These are phyloP conservation scores for Trametes gibbosa DNA, from an alignment of 768 basidiomycete genomes.

Conservation along the genomic window DNA sequence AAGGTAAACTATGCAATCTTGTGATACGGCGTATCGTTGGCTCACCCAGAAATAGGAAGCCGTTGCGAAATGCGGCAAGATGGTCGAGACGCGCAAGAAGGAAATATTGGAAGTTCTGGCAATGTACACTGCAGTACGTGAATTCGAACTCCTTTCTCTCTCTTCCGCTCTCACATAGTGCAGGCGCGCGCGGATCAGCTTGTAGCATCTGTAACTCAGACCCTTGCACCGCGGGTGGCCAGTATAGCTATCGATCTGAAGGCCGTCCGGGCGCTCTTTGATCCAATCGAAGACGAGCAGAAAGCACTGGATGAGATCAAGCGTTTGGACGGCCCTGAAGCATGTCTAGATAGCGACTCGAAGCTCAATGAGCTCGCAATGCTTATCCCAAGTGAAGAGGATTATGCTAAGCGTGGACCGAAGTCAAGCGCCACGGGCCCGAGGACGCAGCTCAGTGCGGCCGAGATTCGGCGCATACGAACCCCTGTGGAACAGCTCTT, in stretches of 20 bases:
- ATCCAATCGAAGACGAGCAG: neutral
- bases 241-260: neutral
- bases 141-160: too few relatives aligned
- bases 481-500: neutral
- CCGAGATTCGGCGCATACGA: neutral
- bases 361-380: neutral
- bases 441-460: neutral
- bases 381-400: neutral
- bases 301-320: neutral
- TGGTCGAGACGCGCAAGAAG: neutral
- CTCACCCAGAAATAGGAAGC: neutral
- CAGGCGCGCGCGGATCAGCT: neutral
- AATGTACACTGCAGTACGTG: neutral
- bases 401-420: neutral
- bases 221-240: neutral
- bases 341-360: neutral
- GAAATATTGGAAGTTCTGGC: neutral
- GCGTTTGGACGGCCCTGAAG: neutral
- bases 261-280: neutral
- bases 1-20: too few relatives aligned
- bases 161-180: too few relatives aligned
- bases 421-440: neutral
- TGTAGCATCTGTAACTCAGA: neutral
- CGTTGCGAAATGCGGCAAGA: neutral
- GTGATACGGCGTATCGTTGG: too few relatives aligned